Percentiles rank a stretch among this genome's conserved stretches.
These are phyloP conservation scores for Tilletia horrida DNA, from an alignment of 1,284 basidiomycete genomes.

Conservation along the genomic window DNA sequence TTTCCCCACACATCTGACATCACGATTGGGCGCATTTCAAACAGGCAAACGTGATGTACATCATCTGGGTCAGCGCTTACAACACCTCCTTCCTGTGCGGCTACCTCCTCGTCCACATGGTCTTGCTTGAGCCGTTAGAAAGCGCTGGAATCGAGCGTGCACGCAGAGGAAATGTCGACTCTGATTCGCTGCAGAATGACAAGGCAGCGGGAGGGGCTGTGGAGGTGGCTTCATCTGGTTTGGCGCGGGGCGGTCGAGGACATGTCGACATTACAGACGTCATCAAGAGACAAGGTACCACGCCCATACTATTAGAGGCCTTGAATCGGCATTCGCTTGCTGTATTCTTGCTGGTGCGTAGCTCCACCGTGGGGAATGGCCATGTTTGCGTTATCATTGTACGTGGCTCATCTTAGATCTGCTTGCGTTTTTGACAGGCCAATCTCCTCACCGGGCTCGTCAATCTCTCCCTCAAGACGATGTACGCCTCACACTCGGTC, in stretches of 20 bases:
- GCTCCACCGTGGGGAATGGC: no score
- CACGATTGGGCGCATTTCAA: neutral
- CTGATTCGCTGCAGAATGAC: neutral
- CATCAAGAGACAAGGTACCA: neutral
- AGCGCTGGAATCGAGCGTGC: conserved; percentile 23
- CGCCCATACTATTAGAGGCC: conserved; percentile 69
- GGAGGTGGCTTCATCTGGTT: neutral
- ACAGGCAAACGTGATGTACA: conserved; percentile 71
- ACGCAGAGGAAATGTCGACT: conserved; percentile 1
- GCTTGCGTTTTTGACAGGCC: conserved; percentile 61
- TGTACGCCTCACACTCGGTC: conserved; percentile 66
- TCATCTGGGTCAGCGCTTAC: conserved; percentile 83
- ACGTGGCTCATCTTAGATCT: no score
- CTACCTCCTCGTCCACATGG: conserved; percentile 73
- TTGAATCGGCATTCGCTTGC: conserved; percentile 76
- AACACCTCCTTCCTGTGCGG: conserved; percentile 80
- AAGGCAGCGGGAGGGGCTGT: neutral
- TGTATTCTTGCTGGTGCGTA: conserved; percentile 77
- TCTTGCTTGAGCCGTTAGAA: conserved; percentile 63
- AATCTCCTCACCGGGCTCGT: conserved; percentile 82
- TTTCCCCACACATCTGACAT: neutral
- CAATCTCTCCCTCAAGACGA: conserved; percentile 76
- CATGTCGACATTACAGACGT: neutral
- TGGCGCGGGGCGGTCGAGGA: conserved; percentile 13
- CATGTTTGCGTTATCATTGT: no score